Conservation (phyloP, 83 land plant genomes). For the Diphasiastrum complanatum region DNA sequence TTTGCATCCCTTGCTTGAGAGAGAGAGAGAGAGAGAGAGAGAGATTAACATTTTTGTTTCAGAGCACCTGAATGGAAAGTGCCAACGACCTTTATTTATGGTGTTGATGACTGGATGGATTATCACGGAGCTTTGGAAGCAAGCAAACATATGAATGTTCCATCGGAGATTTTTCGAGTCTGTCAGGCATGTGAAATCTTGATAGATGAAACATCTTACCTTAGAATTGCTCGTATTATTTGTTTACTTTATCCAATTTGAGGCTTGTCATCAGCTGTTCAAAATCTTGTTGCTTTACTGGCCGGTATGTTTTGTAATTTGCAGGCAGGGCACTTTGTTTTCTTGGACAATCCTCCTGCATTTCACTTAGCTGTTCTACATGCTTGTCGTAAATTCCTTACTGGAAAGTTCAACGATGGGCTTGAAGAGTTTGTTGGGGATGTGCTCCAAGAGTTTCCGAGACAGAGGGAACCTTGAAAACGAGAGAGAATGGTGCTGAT, state of each 20-base stretch:
- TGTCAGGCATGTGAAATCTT: slow-evolving; percentile 42
- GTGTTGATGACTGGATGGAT: slow-evolving; percentile 87
- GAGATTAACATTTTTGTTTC: slow-evolving; percentile 14
- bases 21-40: not conserved
- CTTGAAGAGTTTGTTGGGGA: too few relatives aligned
- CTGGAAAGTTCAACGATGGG: too few relatives aligned
- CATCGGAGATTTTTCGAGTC: slow-evolving; percentile 76
- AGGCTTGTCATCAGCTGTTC: too few relatives aligned
- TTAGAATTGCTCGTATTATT: not conserved
- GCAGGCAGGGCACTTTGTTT: slow-evolving; percentile 90
- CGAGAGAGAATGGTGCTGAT: too few relatives aligned
- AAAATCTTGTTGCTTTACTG: slow-evolving; percentile 4
- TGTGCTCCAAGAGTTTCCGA: too few relatives aligned
- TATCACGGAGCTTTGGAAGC: slow-evolving; percentile 77
- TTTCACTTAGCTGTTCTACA: slow-evolving; percentile 79
- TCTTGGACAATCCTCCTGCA: slow-evolving; percentile 69
- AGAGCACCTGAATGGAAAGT: slow-evolving; percentile 98
- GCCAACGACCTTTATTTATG: slow-evolving; percentile 97
- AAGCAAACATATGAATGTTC: slow-evolving; percentile 70
- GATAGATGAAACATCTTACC: not conserved
- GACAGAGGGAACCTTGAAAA: too few relatives aligned
- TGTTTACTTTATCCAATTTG: slow-evolving; percentile 12
- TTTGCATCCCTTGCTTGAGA: too few relatives aligned
- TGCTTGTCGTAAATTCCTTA: slow-evolving; percentile 52
- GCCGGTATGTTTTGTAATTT: not conserved